phyloP scores from a whole-genome alignment of 768 basidiomycete species.

The Kwoniella sp. region DNA sequence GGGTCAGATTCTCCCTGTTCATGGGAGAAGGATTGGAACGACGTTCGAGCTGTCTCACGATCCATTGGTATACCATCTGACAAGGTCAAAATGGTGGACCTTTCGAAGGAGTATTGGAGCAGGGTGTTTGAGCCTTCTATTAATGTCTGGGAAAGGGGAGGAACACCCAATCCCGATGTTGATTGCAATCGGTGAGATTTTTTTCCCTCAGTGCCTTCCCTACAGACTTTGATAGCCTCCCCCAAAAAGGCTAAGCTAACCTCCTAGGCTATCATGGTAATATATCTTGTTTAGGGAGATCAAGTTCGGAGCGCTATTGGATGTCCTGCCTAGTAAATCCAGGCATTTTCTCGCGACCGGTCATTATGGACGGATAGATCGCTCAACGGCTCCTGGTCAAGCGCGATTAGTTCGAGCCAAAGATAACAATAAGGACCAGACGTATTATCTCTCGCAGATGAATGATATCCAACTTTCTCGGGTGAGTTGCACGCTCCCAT shows the following conservation, averaged over 20 bases:
- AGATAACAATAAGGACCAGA: constrained; percentile 80
- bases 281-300: constrained; percentile 81
- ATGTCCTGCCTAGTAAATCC: constrained; percentile 60
- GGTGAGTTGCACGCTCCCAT: too few relatives aligned
- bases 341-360: constrained; percentile 79
- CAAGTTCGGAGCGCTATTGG: constrained; percentile 83
- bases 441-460: constrained; percentile 83
- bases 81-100: constrained; percentile 61
- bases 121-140: constrained; percentile 87
- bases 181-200: constrained; percentile 84
- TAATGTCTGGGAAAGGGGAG: constrained; percentile 71
- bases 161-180: constrained; percentile 90
- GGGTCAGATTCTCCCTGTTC: constrained; percentile 73
- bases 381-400: constrained; percentile 54
- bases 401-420: constrained; percentile 58
- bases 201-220: too few relatives aligned
- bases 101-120: constrained; percentile 88
- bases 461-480: constrained; percentile 66
- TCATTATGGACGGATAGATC: constrained; percentile 79
- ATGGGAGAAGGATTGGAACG: constrained; percentile 94
- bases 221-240: too few relatives aligned
- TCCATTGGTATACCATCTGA: constrained; percentile 58
- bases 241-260: too few relatives aligned
- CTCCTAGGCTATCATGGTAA: too few relatives aligned
- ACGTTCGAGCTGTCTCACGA: constrained; percentile 78